These are phyloP conservation scores for Eutypa lata DNA, from an alignment of 2,329 filamentous ascomycete species.

Conservation along the genomic window DNA sequence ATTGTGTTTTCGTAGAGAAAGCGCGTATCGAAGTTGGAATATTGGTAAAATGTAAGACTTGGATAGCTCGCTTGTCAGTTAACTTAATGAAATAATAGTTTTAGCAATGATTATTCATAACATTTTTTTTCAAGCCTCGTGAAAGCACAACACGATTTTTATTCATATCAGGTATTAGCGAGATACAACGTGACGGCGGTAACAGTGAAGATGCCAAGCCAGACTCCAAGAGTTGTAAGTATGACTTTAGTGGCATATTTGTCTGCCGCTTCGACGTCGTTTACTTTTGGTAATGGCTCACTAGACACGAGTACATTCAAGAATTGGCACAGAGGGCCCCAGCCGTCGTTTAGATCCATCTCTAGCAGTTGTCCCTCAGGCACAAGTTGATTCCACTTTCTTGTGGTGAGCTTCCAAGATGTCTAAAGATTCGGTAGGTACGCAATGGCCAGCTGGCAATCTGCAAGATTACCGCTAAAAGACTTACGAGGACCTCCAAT, in stretches of 20 bases:
- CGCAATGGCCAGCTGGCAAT: not conserved
- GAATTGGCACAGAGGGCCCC: constrained; percentile 22
- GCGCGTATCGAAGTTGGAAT: too few species aligned
- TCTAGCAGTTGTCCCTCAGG: constrained; percentile 18
- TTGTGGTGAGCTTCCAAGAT: constrained; percentile 12
- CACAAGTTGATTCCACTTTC: constrained; percentile 11
- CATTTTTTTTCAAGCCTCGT: too few species aligned
- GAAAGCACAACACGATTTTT: too few species aligned
- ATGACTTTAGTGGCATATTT: constrained; percentile 14
- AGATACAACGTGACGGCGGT: too few species aligned
- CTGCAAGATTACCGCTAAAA: constrained; percentile 14
- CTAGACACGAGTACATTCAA: constrained; percentile 17
- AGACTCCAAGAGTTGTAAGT: constrained; percentile 9
- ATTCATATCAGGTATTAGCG: too few species aligned
- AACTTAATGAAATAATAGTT: too few species aligned
- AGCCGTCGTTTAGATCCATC: constrained; percentile 24
- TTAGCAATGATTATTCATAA: too few species aligned
- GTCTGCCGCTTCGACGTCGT: constrained; percentile 21
- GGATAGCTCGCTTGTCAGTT: too few species aligned
- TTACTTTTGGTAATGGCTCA: constrained; percentile 19
- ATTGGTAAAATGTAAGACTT: too few species aligned
- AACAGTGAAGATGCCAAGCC: constrained; percentile 13
- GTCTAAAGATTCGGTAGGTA: constrained; percentile 7
- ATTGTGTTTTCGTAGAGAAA: too few species aligned
- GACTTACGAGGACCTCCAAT: too few species aligned